Percentiles rank a stretch among this genome's conserved stretches.
Evolutionary conservation across 139 green algal species (phyloP).

Genomic region (Coelastrella sp.): DNA sequence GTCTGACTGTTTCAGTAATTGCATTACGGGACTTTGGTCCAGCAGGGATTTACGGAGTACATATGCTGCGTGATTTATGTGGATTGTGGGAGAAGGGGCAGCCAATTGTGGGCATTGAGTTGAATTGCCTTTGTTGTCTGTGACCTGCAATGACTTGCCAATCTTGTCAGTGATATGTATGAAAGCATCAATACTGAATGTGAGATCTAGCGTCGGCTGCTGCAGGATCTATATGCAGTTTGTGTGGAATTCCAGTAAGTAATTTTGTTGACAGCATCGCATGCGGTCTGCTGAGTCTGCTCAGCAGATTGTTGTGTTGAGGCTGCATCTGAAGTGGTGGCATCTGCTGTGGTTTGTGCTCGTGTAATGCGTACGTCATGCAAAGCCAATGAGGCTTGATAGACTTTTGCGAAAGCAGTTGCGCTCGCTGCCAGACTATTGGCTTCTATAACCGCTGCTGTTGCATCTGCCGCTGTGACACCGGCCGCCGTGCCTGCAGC

Average conservation of each 20-base stretch:
- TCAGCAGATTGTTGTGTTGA: neutral
- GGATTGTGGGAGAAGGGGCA: too few species aligned
- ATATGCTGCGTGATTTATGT: too few species aligned
- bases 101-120: too few species aligned
- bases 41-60: too few species aligned
- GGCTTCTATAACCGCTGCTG: neutral
- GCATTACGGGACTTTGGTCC: too few species aligned
- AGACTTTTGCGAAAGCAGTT: too few species aligned
- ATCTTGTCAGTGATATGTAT: neutral
- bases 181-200: neutral
- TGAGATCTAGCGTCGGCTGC: neutral
- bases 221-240: neutral
- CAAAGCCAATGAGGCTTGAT: neutral
- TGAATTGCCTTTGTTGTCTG: too few species aligned
- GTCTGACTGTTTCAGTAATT: too few species aligned
- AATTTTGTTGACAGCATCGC: neutral
- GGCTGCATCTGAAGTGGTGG: neutral
- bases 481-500: too few species aligned
- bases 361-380: too few species aligned
- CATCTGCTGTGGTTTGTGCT: too few species aligned
- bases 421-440: neutral
- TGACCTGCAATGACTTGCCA: neutral
- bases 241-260: neutral
- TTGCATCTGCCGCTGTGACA: too few species aligned
- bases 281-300: neutral